Base-by-base conservation (phyloP, 768 basidiomycete species). In the Kwoniella mangroviensis region DNA sequence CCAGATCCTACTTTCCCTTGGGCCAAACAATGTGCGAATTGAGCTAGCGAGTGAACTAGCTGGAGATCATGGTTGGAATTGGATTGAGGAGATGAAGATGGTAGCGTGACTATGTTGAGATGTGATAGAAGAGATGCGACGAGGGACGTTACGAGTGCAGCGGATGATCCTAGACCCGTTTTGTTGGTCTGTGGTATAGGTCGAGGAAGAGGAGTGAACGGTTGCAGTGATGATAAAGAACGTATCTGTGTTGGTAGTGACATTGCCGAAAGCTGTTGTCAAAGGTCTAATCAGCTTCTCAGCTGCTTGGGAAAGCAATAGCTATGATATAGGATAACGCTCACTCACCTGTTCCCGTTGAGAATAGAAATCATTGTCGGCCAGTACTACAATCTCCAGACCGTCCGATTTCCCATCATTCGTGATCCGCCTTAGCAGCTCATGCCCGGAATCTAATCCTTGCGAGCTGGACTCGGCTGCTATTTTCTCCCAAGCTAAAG, bases 1-100 rank as follows among this genome's bases (percentile, higher is more conserved):
- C 97, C 97, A 77, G 92, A 94, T 40, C 97, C 97, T 17, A 99
- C 90, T 84, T 99, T 99, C 51, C 97, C 97, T 84, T 99, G 97
- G 0, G 96, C 97, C 45, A 94, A 86, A 79, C 94, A 98, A 82
- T 99, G 97, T 7, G 94, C 88, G 81, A 90, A 97, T 80, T 99
- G 97, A 4, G 97, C 90, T 53, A 92, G 87, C 81, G 97, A 98
- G 83, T 99, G 97, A 0, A 92, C 90, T 19, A 97, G 74, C 13
- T 78, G 72, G 83, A 69, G 85, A 22, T 87, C 54, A 22, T 41
- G 52, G 24, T 65, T 6, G 61, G 56, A 84, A 77, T 6, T 84
- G 80, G 28, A 84, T 84, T 17, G 10, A 92, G 86, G 4, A 60
- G 45, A 61, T 19, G 40, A 17, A 55, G 40, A 28, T 4, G 67